Conservation (phyloP, 495 filamentous ascomycete species). For the Clohesyomyces aquaticus region DNA sequence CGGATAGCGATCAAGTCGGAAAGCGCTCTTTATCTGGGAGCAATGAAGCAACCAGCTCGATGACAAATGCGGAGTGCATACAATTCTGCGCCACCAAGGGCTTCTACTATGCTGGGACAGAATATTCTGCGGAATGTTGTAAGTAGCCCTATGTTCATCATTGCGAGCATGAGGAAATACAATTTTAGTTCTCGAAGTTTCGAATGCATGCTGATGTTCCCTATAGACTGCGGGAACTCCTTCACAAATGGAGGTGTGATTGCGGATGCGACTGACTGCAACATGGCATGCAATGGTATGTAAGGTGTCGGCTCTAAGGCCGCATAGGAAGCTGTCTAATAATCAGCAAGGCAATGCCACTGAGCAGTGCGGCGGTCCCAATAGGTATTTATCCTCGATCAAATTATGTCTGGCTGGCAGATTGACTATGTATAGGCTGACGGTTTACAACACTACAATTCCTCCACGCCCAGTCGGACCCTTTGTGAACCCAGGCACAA, state of each 20-base stretch:
- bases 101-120: conserved; percentile 39
- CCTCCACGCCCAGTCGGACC: conserved; percentile 24
- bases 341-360: conserved; percentile 27
- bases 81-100: conserved; percentile 16
- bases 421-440: too few species aligned
- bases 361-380: conserved; percentile 33
- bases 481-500: conserved; percentile 33
- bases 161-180: too few species aligned
- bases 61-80: conserved; percentile 25
- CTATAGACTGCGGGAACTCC: conserved; percentile 29
- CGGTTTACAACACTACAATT: conserved; percentile 30
- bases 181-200: not conserved
- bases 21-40: conserved; percentile 45
- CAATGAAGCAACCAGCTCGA: conserved; percentile 18
- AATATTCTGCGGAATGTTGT: conserved; percentile 49
- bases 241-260: conserved; percentile 6
- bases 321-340: too few species aligned
- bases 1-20: conserved; percentile 39
- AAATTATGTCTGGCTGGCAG: too few species aligned
- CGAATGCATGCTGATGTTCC: not conserved
- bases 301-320: too few species aligned
- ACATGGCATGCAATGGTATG: conserved; percentile 34
- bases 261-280: conserved; percentile 19
- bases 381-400: too few species aligned
- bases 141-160: conserved; percentile 1